These are phyloP conservation scores for Nepenthes mirabilis DNA, from an alignment of 148 eudicot genomes.

Conservation along the genomic window DNA sequence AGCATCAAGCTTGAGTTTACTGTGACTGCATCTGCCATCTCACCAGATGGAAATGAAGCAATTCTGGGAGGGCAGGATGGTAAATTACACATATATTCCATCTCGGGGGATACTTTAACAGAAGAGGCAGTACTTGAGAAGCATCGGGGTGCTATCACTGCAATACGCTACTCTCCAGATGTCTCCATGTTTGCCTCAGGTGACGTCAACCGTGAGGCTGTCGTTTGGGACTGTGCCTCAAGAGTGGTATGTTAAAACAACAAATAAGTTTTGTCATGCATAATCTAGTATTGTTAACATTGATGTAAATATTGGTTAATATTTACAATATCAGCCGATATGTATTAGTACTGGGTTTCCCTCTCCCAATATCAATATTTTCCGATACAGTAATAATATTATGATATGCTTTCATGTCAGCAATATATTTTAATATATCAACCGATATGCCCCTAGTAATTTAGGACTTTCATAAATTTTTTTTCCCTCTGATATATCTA, in stretches of 20 bases:
- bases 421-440: no score
- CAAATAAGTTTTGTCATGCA: not conserved
- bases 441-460: no score
- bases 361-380: no score
- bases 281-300: not conserved
- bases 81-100: conserved; percentile 65
- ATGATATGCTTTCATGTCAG: no score
- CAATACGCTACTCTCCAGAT: conserved; percentile 81
- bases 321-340: no score
- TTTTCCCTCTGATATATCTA: no score
- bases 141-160: conserved; percentile 83
- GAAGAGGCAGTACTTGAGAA: conserved; percentile 89
- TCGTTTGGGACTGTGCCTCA: conserved; percentile 81
- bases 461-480: no score
- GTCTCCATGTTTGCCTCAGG: conserved; percentile 89
- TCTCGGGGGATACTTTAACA: conserved; percentile 54
- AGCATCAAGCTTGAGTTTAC: conserved; percentile 53
- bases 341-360: no score
- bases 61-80: conserved; percentile 84
- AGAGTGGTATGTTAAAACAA: conserved; percentile 45
- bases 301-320: no score
- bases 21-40: conserved; percentile 68
- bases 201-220: conserved; percentile 88
- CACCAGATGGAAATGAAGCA: conserved; percentile 86
- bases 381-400: no score